Percentiles rank a stretch among this genome's conserved stretches.
These are phyloP conservation scores for Camelina hispida DNA, from an alignment of 345 rosid genomes.

Conservation along the genomic window DNA sequence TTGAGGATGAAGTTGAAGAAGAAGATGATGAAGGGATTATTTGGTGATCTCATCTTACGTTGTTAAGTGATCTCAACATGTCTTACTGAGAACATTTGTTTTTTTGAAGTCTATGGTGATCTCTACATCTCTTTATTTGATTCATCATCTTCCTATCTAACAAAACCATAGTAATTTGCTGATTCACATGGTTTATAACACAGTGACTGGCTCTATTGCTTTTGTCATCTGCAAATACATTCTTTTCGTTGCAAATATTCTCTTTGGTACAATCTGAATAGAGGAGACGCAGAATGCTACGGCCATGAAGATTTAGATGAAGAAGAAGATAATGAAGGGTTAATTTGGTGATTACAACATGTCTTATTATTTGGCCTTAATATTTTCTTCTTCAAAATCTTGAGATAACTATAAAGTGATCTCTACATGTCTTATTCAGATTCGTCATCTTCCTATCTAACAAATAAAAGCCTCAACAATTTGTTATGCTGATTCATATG, in stretches of 20 bases:
- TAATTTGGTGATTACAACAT: not conserved
- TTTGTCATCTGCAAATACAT: constrained; percentile 1
- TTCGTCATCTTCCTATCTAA: no score
- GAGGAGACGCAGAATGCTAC: no score
- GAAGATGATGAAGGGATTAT: constrained; percentile 30
- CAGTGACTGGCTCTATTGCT: constrained; percentile 2
- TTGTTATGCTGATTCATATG: no score
- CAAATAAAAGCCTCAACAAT: no score
- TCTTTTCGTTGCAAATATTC: not conserved
- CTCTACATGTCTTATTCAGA: no score
- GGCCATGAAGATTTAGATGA: not conserved
- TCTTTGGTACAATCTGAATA: not conserved
- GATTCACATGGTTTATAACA: constrained; percentile 17
- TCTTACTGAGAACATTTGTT: not conserved
- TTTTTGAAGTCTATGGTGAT: not conserved
- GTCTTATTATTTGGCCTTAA: no score
- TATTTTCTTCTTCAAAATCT: no score
- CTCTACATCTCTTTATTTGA: not conserved
- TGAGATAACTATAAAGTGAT: no score
- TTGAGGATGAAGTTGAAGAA: constrained; percentile 21
- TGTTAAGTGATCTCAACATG: constrained; percentile 9
- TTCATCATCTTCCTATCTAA: constrained; percentile 15
- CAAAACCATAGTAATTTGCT: constrained; percentile 6
- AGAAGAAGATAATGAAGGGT: not conserved
- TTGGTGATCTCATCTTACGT: constrained; percentile 38